phyloP scores from a whole-genome alignment of 441 rosid genomes.

The Erysimum cheiri region DNA sequence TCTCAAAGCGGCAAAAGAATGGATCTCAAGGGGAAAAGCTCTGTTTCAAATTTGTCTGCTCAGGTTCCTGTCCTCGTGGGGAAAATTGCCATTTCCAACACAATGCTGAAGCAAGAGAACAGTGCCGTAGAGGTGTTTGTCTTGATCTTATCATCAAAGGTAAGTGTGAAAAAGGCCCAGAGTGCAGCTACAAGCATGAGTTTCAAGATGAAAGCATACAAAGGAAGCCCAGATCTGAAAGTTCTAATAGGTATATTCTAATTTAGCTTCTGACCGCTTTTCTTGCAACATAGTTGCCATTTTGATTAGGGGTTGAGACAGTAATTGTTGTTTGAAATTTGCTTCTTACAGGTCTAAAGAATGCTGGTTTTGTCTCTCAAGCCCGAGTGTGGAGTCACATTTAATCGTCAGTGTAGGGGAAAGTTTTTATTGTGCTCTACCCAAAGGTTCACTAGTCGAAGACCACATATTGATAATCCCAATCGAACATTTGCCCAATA shows the following conservation, averaged over 20 bases:
- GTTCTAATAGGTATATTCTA: conserved; percentile 59
- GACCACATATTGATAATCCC: conserved; percentile 82
- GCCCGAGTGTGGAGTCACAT: conserved; percentile 84
- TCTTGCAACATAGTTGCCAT: conserved; percentile 18
- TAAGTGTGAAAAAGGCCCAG: conserved; percentile 92
- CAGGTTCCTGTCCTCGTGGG: conserved; percentile 86
- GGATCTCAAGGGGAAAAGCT: conserved; percentile 65
- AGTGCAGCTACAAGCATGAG: conserved; percentile 87
- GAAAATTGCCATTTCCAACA: conserved; percentile 82
- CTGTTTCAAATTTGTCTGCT: conserved; percentile 83
- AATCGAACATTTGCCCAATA: conserved; percentile 81
- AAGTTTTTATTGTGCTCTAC: conserved; percentile 80
- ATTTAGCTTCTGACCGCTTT: conserved; percentile 10
- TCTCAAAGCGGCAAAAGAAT: conserved; percentile 76
- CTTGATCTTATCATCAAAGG: conserved; percentile 94
- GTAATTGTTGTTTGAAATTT: conserved; percentile 39
- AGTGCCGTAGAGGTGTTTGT: conserved; percentile 86
- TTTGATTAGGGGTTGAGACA: conserved; percentile 26
- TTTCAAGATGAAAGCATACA: conserved; percentile 67
- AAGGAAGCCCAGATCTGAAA: conserved; percentile 58
- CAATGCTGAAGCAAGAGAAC: conserved; percentile 82
- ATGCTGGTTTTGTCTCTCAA: conserved; percentile 98
- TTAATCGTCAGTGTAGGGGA: conserved; percentile 79
- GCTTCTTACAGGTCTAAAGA: conserved; percentile 70
- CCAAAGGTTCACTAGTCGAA: conserved; percentile 86